Base-by-base conservation (phyloP, 1,139 yeast genomes). In the Suhomyces taliae region DNA sequence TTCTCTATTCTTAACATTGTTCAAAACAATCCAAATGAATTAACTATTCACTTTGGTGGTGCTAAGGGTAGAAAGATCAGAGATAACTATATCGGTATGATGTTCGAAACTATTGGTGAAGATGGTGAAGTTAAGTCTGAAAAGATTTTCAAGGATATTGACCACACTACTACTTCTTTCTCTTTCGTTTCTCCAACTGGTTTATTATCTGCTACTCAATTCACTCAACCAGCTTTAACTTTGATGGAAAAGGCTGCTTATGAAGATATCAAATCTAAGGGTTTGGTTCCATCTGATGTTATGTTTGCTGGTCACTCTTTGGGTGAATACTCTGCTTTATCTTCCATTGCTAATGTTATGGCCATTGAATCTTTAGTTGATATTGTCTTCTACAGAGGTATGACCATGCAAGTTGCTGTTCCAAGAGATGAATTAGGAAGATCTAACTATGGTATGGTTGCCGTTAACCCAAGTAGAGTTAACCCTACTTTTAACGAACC, bases 381-480 rank as follows among this genome's bases (percentile, higher is more conserved):
- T 69, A 97, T 93, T 69, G 99, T 93, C 41, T 93, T 93, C 81
- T 95, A 93, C 81, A 85, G 99, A 79, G 99, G 99, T 81, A 93
- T 93, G 99, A 93, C 99, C 41, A 93, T 93, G 99, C 99, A 93
- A 79, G 99, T 93, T 56, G 99, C 99, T 40, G 99, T 93, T 56
- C 98, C 98, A 65, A 85, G 99, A 75, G 99, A 93, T 72, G 81
- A 85, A 49, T 67, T 74, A 44, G 99, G 99, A 44, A 87, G 99
- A 75, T 93, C 99, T 52, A 93, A 95, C 78, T 93, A 93, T 65
- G 98, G 99, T 78, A 93, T 93, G 99, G 83, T 90, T 77, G 99
- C 99, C 44, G 93, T 93, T 51, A 93, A 95, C 75, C 99, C 99
- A 63, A 81, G 95, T 50, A 85, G 99, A 74, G 87, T 93, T 53